These are phyloP conservation scores for Phoenix dactylifera DNA, from an alignment of 176 grass and related monocot genomes.

Conservation along the genomic window DNA sequence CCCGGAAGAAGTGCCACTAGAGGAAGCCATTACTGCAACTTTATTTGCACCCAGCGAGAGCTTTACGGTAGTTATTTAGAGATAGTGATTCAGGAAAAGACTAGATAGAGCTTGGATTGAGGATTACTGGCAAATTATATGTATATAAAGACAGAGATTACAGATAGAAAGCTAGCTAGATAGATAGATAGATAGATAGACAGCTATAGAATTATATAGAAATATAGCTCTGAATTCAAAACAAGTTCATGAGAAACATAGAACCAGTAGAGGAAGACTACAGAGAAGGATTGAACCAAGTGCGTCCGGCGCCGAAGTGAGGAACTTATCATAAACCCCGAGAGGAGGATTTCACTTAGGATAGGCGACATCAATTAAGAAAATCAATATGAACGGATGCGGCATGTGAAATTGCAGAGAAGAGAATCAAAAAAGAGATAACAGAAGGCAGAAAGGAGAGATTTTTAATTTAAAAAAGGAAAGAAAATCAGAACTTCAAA, in stretches of 20 bases:
- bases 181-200: too few relatives aligned
- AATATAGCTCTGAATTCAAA: not conserved
- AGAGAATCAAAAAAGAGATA: not conserved
- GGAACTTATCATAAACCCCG: conserved; percentile 99
- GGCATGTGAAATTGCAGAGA: conserved; percentile 33
- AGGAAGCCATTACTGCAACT: conserved; percentile 56
- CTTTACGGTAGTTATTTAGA: too few relatives aligned
- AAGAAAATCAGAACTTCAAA: too few relatives aligned
- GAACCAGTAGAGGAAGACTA: conserved; percentile 99
- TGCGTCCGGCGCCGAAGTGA: conserved; percentile 80
- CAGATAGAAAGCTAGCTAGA: too few relatives aligned
- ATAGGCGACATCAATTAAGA: conserved; percentile 84
- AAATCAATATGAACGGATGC: conserved; percentile 55
- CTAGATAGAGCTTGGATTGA: too few relatives aligned
- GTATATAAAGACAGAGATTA: too few relatives aligned
- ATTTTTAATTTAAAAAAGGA: not conserved
- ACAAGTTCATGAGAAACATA: conserved; percentile 94
- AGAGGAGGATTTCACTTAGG: conserved; percentile 99
- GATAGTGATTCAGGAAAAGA: too few relatives aligned
- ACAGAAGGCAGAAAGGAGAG: not conserved
- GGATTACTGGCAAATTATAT: too few relatives aligned
- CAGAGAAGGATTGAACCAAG: conserved; percentile 97
- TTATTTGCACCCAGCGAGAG: not conserved
- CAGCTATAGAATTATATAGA: too few relatives aligned
- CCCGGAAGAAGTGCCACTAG: conserved; percentile 34